Conservation (phyloP, 1,139 yeast genomes). For the Meyerozyma smithsonii region DNA sequence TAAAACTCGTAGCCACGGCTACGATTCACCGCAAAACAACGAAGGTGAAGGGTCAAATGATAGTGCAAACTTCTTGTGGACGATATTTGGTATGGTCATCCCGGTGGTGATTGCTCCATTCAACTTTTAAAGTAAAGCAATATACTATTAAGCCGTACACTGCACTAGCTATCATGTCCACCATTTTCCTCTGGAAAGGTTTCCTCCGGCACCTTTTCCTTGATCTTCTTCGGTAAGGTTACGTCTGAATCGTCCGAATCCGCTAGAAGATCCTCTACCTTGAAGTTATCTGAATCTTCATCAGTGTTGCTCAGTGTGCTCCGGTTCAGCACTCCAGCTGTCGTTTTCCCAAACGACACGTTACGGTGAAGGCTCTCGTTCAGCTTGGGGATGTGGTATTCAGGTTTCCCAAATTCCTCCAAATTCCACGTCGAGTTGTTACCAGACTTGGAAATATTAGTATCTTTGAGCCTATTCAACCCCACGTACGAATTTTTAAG, state of each 20-base stretch:
- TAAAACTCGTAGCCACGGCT: constrained; percentile 17
- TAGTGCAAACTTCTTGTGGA: constrained; percentile 12
- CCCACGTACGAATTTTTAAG: constrained; percentile 35
- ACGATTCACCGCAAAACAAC: background rate
- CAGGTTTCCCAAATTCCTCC: constrained; percentile 10
- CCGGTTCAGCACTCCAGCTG: constrained; percentile 4
- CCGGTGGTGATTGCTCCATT: constrained; percentile 13
- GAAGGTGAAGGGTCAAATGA: constrained; percentile 5
- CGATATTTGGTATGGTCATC: constrained; percentile 17
- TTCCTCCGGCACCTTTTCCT: background rate
- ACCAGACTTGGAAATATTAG: constrained; percentile 17
- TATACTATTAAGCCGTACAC: background rate
- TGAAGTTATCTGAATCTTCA: background rate
- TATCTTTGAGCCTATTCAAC: constrained; percentile 35
- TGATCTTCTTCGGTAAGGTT: background rate
- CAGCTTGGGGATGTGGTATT: constrained; percentile 6
- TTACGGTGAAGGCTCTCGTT: background rate
- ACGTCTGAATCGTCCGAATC: constrained; percentile 1
- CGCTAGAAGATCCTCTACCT: background rate
- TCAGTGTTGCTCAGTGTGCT: background rate
- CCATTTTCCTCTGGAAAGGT: background rate
- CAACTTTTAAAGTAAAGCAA: background rate
- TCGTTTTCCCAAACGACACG: background rate
- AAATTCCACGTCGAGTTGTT: constrained; percentile 17
- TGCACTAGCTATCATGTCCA: no score